phyloP scores from a whole-genome alignment of 352 stramenopile genomes.

The Pythium sukuiense region DNA sequence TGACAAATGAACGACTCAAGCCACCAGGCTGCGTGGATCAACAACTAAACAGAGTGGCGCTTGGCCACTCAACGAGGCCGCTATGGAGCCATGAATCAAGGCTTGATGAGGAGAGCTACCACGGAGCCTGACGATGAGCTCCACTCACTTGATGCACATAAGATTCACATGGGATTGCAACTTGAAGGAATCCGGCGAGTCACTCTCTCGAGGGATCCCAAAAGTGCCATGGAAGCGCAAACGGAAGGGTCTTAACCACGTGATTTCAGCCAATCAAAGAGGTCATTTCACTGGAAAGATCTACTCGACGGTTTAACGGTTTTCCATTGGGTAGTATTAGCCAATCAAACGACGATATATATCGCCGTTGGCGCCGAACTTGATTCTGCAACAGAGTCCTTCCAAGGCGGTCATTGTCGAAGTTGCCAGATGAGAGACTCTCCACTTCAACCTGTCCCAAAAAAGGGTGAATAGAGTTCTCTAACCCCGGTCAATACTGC shows the following conservation, averaged over 20 bases:
- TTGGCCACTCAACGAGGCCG: background rate
- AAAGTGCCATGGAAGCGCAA: background rate
- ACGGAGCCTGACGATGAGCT: background rate
- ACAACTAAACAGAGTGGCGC: background rate
- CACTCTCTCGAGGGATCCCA: background rate
- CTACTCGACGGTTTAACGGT: constrained; percentile 25
- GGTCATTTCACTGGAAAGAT: background rate
- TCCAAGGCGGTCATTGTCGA: background rate
- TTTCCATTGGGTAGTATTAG: constrained; percentile 16
- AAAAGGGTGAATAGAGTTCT: background rate
- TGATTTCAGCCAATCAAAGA: constrained; percentile 23
- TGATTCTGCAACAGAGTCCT: constrained; percentile 14
- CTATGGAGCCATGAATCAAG: background rate
- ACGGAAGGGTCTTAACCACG: background rate
- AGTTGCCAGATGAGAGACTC: constrained; percentile 19
- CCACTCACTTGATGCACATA: background rate
- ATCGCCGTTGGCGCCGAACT: constrained; percentile 11
- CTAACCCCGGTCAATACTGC: too few species aligned
- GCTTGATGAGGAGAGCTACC: too few species aligned
- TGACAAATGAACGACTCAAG: background rate
- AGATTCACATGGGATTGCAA: background rate
- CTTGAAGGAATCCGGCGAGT: background rate
- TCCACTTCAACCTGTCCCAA: constrained; percentile 4
- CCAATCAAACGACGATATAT: constrained; percentile 13
- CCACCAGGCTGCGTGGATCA: background rate